phyloP scores from a whole-genome alignment of 352 stramenopile species.

The Hyaloperonospora brassicae region DNA sequence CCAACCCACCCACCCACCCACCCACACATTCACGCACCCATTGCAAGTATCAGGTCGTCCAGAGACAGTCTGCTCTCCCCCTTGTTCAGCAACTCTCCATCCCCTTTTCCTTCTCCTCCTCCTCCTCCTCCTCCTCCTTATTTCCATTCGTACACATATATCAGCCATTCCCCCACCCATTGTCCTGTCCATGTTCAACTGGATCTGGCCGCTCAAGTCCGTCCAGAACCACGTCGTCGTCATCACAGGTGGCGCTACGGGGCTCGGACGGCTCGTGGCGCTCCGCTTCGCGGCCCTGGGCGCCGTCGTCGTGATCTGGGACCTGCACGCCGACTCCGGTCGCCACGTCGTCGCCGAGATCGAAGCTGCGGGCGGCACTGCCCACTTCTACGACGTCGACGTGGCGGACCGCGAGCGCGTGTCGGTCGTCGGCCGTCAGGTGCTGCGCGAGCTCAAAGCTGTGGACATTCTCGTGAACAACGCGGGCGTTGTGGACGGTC shows the following conservation, averaged over 20 bases:
- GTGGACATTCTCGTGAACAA: conserved; percentile 53
- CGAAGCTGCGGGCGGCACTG: conserved; percentile 16
- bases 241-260: conserved; percentile 49
- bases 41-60: too few species aligned
- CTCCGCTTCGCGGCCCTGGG: conserved; percentile 33
- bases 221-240: conserved; percentile 46
- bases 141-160: too few species aligned
- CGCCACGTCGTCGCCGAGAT: conserved; percentile 28
- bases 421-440: conserved; percentile 17
- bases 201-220: conserved; percentile 38
- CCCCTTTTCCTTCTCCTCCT: too few species aligned
- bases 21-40: too few species aligned
- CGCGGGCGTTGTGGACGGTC: conserved; percentile 41
- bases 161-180: too few species aligned
- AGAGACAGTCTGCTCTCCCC: too few species aligned
- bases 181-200: conserved; percentile 22
- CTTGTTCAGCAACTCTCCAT: too few species aligned
- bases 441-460: conserved; percentile 18
- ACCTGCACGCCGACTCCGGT: conserved; percentile 27
- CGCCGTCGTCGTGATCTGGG: conserved; percentile 34
- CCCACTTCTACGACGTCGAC: conserved; percentile 32
- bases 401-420: conserved; percentile 30
- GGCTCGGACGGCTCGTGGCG: conserved; percentile 34
- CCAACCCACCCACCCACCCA: too few species aligned
- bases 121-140: too few species aligned